These are phyloP conservation scores for Pichia sp. DNA, from an alignment of 1,139 yeast species.

Conservation along the genomic window DNA sequence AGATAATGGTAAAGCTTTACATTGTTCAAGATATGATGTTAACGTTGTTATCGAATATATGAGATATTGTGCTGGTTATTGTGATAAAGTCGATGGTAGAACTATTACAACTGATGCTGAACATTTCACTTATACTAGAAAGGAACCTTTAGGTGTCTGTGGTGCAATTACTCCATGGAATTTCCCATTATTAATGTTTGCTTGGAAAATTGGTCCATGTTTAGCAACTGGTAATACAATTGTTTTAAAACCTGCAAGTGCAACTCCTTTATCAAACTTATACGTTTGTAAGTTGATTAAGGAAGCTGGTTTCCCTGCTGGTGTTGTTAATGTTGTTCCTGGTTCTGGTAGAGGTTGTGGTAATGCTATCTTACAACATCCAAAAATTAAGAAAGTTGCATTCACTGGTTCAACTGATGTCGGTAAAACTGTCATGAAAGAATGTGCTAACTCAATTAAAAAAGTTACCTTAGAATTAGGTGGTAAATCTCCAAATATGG, in stretches of 20 bases:
- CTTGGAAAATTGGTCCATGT: slow-evolving; percentile 86
- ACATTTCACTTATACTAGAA: slow-evolving; percentile 53
- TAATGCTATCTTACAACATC: slow-evolving; percentile 62
- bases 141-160: slow-evolving; percentile 73
- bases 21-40: slow-evolving; percentile 51
- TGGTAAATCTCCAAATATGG: slow-evolving; percentile 79
- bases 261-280: slow-evolving; percentile 76
- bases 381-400: slow-evolving; percentile 66
- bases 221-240: slow-evolving; percentile 75
- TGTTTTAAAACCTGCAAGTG: slow-evolving; percentile 75
- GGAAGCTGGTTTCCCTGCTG: slow-evolving; percentile 73
- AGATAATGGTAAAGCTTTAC: slow-evolving; percentile 73
- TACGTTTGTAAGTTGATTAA: slow-evolving; percentile 51
- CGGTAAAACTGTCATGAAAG: slow-evolving; percentile 68
- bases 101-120: slow-evolving; percentile 57
- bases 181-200: slow-evolving; percentile 76
- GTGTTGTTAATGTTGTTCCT: slow-evolving; percentile 68
- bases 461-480: slow-evolving; percentile 81
- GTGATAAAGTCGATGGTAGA: slow-evolving; percentile 66
- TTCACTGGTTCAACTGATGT: slow-evolving; percentile 83
- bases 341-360: slow-evolving; percentile 80
- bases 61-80: slow-evolving; percentile 76
- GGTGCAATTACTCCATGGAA: slow-evolving; percentile 87
- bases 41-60: slow-evolving; percentile 47
- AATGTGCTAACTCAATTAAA: slow-evolving; percentile 64